These are phyloP conservation scores for Schizonepeta tenuifolia DNA, from an alignment of 257 asterid species.

Conservation along the genomic window DNA sequence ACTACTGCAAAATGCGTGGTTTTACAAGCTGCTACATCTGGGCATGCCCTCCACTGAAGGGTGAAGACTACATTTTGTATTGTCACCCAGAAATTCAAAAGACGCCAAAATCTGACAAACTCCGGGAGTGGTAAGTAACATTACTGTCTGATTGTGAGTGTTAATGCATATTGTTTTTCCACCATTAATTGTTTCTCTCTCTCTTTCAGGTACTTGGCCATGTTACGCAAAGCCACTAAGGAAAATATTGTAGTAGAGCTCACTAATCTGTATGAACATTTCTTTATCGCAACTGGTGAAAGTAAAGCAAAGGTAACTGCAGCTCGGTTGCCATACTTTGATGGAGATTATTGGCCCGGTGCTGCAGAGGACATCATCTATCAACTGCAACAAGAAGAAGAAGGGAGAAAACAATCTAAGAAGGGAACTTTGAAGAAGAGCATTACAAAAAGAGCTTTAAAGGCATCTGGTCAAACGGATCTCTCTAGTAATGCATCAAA, in stretches of 20 bases:
- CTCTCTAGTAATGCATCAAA: slow-evolving; percentile 92
- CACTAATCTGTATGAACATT: slow-evolving; percentile 87
- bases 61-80: slow-evolving; percentile 95
- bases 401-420: slow-evolving; percentile 77
- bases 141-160: slow-evolving; percentile 27
- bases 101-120: slow-evolving; percentile 99
- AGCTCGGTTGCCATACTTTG: slow-evolving; percentile 92
- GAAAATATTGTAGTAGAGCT: slow-evolving; percentile 86
- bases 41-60: slow-evolving; percentile 99
- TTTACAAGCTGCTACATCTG: slow-evolving; percentile 97
- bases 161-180: slow-evolving; percentile 26
- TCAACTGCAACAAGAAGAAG: slow-evolving; percentile 94
- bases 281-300: slow-evolving; percentile 80
- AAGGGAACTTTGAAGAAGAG: slow-evolving; percentile 74
- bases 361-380: slow-evolving; percentile 95
- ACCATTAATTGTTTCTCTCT: slow-evolving; percentile 26
- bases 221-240: slow-evolving; percentile 85
- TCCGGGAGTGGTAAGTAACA: slow-evolving; percentile 86
- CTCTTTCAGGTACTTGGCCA: slow-evolving; percentile 83
- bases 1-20: slow-evolving; percentile 93
- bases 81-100: slow-evolving; percentile 99
- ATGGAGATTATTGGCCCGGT: slow-evolving; percentile 99
- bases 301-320: slow-evolving; percentile 96
- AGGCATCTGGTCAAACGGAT: slow-evolving; percentile 97
- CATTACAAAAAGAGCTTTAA: slow-evolving; percentile 85